Percentiles rank a stretch among this genome's conserved stretches.
phyloP scores from a whole-genome alignment of 768 basidiomycete species.

The Tephrocybe sp. region DNA sequence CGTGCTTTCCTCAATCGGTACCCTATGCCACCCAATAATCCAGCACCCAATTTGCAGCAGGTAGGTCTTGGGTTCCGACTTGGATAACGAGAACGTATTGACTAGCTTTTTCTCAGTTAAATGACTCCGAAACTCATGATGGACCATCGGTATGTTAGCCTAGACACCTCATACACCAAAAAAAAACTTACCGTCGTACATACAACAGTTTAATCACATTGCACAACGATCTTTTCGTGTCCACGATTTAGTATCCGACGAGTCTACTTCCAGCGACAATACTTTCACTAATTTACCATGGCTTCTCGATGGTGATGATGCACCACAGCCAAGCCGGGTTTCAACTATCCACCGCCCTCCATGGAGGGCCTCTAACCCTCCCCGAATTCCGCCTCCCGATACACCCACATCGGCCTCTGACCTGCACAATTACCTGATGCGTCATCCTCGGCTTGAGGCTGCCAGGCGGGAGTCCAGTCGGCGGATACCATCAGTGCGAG shows the following conservation, averaged over 20 bases:
- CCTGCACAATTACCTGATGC: conserved; percentile 24
- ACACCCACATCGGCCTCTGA: conserved; percentile 10
- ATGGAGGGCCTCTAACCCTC: conserved; percentile 2
- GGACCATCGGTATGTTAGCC: neutral
- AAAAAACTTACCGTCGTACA: too few species aligned
- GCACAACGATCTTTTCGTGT: too few species aligned
- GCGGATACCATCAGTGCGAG: conserved; percentile 9
- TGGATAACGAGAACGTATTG: neutral
- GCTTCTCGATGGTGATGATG: neutral
- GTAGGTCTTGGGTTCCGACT: too few species aligned
- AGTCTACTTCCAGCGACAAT: neutral
- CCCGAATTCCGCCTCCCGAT: neutral
- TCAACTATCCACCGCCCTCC: neutral
- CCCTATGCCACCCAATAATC: neutral
- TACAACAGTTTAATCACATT: too few species aligned
- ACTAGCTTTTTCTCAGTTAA: neutral
- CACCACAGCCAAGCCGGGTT: neutral
- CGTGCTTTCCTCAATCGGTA: conserved; percentile 2
- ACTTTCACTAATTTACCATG: neutral
- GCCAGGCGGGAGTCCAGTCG: conserved; percentile 22
- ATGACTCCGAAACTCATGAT: neutral
- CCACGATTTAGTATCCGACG: neutral
- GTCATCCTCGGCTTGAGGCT: conserved; percentile 27
- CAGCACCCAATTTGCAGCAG: neutral
- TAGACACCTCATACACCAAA: too few species aligned